These are phyloP conservation scores for Chalciporus sp. DNA, from an alignment of 1,284 basidiomycete genomes.

Conservation along the genomic window DNA sequence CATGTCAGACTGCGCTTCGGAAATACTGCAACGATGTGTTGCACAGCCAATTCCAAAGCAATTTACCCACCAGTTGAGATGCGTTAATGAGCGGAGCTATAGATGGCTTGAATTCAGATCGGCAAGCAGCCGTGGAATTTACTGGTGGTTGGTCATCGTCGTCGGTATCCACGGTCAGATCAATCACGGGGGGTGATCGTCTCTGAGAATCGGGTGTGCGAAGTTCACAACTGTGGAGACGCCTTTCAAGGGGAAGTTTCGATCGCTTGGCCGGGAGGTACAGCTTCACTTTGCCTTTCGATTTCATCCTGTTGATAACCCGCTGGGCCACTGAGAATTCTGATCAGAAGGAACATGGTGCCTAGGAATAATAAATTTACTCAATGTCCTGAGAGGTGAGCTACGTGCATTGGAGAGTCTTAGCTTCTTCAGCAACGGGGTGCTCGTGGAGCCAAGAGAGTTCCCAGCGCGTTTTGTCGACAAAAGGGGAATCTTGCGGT, in stretches of 20 bases:
- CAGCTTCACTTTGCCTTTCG: slow-evolving; percentile 31
- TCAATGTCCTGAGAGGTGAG: slow-evolving; percentile 20
- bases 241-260: slow-evolving; percentile 20
- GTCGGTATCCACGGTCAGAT: slow-evolving; percentile 22
- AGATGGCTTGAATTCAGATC: neutral
- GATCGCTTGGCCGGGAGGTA: slow-evolving; percentile 19
- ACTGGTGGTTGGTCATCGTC: slow-evolving; percentile 5
- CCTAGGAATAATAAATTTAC: slow-evolving; percentile 15
- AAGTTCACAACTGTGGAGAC: slow-evolving; percentile 17
- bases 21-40: neutral
- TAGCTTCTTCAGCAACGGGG: slow-evolving; percentile 25
- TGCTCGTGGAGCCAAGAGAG: slow-evolving; percentile 1
- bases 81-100: neutral
- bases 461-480: slow-evolving; percentile 18
- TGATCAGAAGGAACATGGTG: slow-evolving; percentile 11
- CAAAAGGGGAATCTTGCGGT: neutral
- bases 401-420: slow-evolving; percentile 18
- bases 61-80: slow-evolving; percentile 17
- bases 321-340: slow-evolving; percentile 28
- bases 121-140: neutral
- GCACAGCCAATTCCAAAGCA: neutral
- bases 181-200: slow-evolving; percentile 20
- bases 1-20: neutral
- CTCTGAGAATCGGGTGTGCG: slow-evolving; percentile 2
- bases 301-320: slow-evolving; percentile 31